Percentiles rank a stretch among this genome's conserved stretches.
These are phyloP conservation scores for Hortiboletus campestris DNA, from an alignment of 768 basidiomycete genomes.

Conservation along the genomic window DNA sequence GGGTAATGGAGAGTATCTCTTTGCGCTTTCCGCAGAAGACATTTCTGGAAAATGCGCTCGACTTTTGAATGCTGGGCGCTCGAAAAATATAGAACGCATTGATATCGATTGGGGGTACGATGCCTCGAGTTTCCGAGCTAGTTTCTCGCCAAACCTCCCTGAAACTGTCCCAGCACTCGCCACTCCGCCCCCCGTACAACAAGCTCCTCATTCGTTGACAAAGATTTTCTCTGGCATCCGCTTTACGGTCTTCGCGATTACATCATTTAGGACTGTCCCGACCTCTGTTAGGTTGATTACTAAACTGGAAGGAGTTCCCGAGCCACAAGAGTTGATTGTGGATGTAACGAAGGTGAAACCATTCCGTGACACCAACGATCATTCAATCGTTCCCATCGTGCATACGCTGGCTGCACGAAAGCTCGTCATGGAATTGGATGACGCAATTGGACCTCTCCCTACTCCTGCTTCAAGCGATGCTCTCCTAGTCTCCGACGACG, in stretches of 20 bases:
- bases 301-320: conserved; percentile 25
- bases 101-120: conserved; percentile 48
- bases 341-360: conserved; percentile 26
- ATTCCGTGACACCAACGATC: conserved; percentile 14
- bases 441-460: conserved; percentile 34
- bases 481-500: conserved; percentile 28
- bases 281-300: conserved; percentile 26
- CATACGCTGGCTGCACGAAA: conserved; percentile 55
- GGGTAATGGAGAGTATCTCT: conserved; percentile 51
- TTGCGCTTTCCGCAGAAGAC: conserved; percentile 44
- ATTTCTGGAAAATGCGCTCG: conserved; percentile 49
- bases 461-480: conserved; percentile 24
- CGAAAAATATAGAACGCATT: conserved; percentile 44
- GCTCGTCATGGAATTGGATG: conserved; percentile 53
- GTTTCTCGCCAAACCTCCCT: conserved; percentile 13
- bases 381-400: conserved; percentile 34
- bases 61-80: conserved; percentile 51
- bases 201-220: conserved; percentile 31
- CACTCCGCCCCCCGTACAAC: conserved; percentile 35
- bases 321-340: conserved; percentile 17
- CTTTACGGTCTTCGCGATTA: conserved; percentile 35
- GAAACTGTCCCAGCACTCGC: conserved; percentile 25
- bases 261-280: conserved; percentile 24
- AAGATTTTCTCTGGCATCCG: conserved; percentile 35
- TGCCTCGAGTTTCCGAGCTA: not conserved